Evolutionary conservation across 2,329 filamentous ascomycete genomes (phyloP).

Genomic region (Exophiala sp.): DNA sequence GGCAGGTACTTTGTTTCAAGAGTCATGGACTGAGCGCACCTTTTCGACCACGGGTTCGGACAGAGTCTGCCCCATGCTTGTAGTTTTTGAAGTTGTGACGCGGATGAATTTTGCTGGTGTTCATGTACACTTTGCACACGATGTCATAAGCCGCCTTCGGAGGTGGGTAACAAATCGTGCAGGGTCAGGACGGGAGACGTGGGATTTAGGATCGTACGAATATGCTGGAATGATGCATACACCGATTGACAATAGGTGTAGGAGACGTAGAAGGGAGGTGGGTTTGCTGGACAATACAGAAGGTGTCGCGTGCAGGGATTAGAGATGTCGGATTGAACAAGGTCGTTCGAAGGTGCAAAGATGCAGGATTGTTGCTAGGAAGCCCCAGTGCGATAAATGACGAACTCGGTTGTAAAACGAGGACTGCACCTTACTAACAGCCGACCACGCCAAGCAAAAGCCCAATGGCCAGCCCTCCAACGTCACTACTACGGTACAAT

Average conservation of each 20-base stretch:
- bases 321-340: conserved; percentile 11
- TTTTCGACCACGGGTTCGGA: conserved; percentile 99
- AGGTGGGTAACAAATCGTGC: conserved; percentile 21
- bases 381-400: conserved; percentile 16
- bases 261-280: conserved; percentile 30
- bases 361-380: conserved; percentile 8
- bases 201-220: conserved; percentile 7
- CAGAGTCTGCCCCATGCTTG: conserved; percentile 94
- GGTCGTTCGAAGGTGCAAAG: conserved; percentile 5
- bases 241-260: conserved; percentile 18
- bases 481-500: too few species aligned
- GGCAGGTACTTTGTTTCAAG: too few species aligned
- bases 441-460: background rate
- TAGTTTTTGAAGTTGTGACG: conserved; percentile 18
- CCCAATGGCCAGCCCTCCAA: too few species aligned
- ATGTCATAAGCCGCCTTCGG: conserved; percentile 8
- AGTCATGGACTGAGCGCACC: conserved; percentile 53
- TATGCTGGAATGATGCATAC: conserved; percentile 9
- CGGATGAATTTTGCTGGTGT: conserved; percentile 6
- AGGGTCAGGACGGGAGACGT: conserved; percentile 27
- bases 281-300: conserved; percentile 23
- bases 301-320: conserved; percentile 19
- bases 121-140: conserved; percentile 18
- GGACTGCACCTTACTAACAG: background rate
- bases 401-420: conserved; percentile 7